phyloP scores from a whole-genome alignment of 305 asterid genomes.

The Fraxinus latifolia region DNA sequence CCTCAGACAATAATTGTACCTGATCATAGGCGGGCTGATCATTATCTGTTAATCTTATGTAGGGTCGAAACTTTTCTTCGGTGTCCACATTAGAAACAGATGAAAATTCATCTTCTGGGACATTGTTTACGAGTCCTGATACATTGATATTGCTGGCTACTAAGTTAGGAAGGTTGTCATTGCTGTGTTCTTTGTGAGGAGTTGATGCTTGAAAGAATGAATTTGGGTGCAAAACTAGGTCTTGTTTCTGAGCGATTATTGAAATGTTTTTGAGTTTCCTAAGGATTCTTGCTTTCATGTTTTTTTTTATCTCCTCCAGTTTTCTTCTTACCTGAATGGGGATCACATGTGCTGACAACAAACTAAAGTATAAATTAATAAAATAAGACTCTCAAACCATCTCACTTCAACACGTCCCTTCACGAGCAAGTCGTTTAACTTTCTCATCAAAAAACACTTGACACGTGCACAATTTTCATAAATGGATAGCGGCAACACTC shows the following conservation, averaged over 20 bases:
- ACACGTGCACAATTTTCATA: neutral
- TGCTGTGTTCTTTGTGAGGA: slow-evolving; percentile 9
- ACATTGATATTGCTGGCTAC: neutral
- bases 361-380: slow-evolving; percentile 11
- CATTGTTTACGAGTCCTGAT: slow-evolving; percentile 19
- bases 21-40: slow-evolving; percentile 10
- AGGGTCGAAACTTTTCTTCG: slow-evolving; percentile 7
- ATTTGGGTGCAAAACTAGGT: slow-evolving; percentile 22
- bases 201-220: slow-evolving; percentile 25
- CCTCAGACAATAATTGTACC: slow-evolving; percentile 7
- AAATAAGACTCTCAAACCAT: slow-evolving; percentile 11
- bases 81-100: slow-evolving; percentile 3
- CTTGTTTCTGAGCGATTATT: slow-evolving; percentile 31
- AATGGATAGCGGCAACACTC: neutral
- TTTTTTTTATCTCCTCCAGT: slow-evolving; percentile 26
- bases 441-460: neutral
- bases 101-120: slow-evolving; percentile 15
- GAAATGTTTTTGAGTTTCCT: slow-evolving; percentile 51
- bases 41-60: slow-evolving; percentile 5
- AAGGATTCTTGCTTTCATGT: slow-evolving; percentile 46
- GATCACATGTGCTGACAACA: slow-evolving; percentile 9
- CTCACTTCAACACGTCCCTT: neutral
- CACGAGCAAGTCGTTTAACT: neutral
- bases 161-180: neutral
- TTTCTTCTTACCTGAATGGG: neutral